Evolutionary conservation across 202 grass and related monocot species (phyloP).

Genomic region (Panicum hallii): DNA sequence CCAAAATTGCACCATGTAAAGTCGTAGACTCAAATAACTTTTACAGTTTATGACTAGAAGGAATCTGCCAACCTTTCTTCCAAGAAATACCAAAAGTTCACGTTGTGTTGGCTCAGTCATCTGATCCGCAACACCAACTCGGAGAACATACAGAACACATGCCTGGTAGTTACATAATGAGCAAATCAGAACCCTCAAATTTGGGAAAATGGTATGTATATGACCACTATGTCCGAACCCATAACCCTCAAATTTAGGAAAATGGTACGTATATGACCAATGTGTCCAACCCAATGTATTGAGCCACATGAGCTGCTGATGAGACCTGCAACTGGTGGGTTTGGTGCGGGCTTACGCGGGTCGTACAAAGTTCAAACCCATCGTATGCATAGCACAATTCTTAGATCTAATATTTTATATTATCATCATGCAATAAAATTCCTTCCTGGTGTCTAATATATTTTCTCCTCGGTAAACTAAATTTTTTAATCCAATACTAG

Average conservation of each 20-base stretch:
- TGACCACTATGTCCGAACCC: neutral
- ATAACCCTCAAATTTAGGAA: no score
- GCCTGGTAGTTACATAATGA: constrained; percentile 64
- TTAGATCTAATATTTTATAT: neutral
- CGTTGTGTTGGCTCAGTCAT: constrained; percentile 86
- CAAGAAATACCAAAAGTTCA: constrained; percentile 88
- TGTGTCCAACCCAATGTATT: neutral
- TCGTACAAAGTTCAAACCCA: neutral
- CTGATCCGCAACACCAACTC: constrained; percentile 90
- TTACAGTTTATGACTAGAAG: constrained; percentile 35
- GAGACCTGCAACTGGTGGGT: neutral
- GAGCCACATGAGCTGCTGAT: neutral
- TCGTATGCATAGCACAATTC: neutral
- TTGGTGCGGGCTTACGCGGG: neutral
- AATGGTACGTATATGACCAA: no score
- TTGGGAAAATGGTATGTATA: neutral
- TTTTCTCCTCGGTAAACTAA: constrained; percentile 26
- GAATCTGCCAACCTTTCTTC: constrained; percentile 75
- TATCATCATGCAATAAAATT: constrained; percentile 30
- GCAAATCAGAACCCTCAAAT: constrained; percentile 41
- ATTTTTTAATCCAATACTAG: constrained; percentile 29
- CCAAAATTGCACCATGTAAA: constrained; percentile 43
- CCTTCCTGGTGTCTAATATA: constrained; percentile 28
- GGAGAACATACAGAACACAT: constrained; percentile 92
- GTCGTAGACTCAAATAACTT: constrained; percentile 32